Evolutionary conservation across 139 green algal species (phyloP), one percentile per base, ranked within the genome.

Genomic region (Coccomyxa sp.): DNA sequence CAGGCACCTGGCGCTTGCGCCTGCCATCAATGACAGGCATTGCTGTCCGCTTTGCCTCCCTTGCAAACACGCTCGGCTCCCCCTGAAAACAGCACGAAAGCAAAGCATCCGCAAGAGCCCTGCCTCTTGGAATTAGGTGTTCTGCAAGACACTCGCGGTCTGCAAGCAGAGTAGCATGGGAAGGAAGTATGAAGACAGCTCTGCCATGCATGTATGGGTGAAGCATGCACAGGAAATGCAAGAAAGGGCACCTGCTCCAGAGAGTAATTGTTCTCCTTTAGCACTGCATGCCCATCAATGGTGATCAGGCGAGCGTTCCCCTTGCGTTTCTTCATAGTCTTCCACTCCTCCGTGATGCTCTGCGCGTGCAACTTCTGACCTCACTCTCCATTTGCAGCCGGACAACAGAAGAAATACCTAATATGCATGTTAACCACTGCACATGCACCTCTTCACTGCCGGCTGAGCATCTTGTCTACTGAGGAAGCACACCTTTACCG

Each of bases 181-280:
- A 18, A 13, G 21, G 0, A 28, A 60, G n/a, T 14, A n/a, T 18
- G 31, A 67, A n/a, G 15, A n/a, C 4, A 30, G 32, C 4, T 67
- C 14, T 1, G 31, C 13, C 16, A 45, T 60, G 31, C 10, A 67
- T 25, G 16, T 17, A 13, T 38, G 16, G 16, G 63, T 66, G 45
- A 10, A 66, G 77, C 32, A 60, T 60, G 71, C 71, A 21, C 31
- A 21, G 31, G 74, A 51, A 3, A 51, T 51, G 38, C 38, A 51
- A n/a, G 74, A 17, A 79, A 18, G 10, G 18, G 18, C 9, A 81
- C 77, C 77, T 81, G 18, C 14, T 81, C 18, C 76, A 92, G 87
- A 79, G 58, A 77, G 85, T 94, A 94, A 86, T 90, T 91, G 85
- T 94, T 93, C 10, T 85, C 75, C 15, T 57, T n/a, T 12, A 93